Percentiles rank a stretch among this genome's conserved stretches.
Evolutionary conservation across 768 basidiomycete genomes (phyloP).

Genomic region (Rhizopogon salebrosus): DNA sequence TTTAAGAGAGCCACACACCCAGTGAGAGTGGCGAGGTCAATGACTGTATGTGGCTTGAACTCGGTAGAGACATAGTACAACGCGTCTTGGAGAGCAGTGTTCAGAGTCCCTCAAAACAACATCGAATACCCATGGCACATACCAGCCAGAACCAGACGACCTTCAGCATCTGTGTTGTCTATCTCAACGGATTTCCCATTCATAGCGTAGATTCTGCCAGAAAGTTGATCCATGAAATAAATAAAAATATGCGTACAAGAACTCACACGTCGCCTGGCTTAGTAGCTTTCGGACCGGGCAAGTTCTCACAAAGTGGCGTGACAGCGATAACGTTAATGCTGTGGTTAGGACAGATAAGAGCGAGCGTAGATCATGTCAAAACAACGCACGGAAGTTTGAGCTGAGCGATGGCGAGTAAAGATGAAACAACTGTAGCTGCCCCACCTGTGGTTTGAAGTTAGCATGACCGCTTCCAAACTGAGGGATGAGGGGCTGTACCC

Average conservation of each 20-base stretch:
- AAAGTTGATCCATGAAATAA: not conserved
- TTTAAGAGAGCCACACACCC: constrained; percentile 38
- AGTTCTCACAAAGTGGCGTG: constrained; percentile 79
- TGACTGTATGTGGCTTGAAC: constrained; percentile 75
- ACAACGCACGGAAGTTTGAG: constrained; percentile 67
- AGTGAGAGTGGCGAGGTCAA: constrained; percentile 87
- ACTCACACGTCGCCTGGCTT: constrained; percentile 84
- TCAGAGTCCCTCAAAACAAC: not conserved
- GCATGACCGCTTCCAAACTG: not conserved
- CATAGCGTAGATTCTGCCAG: constrained; percentile 56
- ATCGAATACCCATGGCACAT: constrained; percentile 7
- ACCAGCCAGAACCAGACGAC: constrained; percentile 72
- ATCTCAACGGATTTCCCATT: constrained; percentile 85
- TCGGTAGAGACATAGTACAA: constrained; percentile 76
- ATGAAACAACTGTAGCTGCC: constrained; percentile 71
- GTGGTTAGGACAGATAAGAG: not conserved
- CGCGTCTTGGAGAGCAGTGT: constrained; percentile 49
- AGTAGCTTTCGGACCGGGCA: constrained; percentile 62
- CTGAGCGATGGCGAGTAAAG: constrained; percentile 75
- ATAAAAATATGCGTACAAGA: not conserved
- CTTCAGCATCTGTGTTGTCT: constrained; percentile 86
- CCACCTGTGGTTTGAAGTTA: constrained; percentile 41
- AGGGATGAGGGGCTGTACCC: constrained; percentile 40
- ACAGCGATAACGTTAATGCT: constrained; percentile 73
- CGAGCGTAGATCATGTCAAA: not conserved